Percentiles rank a stretch among this genome's conserved stretches.
These are phyloP conservation scores for Ogataea haglerorum DNA, from an alignment of 805 yeast genomes.

Conservation along the genomic window DNA sequence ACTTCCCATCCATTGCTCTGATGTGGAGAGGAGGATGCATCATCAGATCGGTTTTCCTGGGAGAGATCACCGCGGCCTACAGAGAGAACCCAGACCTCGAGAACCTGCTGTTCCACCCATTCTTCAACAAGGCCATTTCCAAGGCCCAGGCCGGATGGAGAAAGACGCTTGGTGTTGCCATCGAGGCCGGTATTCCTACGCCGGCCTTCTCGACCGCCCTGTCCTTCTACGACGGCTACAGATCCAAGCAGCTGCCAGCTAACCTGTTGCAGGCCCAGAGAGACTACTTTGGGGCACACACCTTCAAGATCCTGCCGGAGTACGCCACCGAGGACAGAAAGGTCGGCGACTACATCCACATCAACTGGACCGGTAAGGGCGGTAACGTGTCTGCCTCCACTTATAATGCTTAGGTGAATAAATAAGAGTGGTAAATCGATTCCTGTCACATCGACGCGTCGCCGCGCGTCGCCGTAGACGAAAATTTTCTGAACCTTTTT, in stretches of 20 bases:
- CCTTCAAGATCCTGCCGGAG: conserved; percentile 93
- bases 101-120: conserved; percentile 92
- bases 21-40: conserved; percentile 99
- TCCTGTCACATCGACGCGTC: conserved; percentile 4
- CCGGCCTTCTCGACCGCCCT: conserved; percentile 98
- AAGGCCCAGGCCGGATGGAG: conserved; percentile 98
- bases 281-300: conserved; percentile 99
- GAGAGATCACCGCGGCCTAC: conserved; percentile 95
- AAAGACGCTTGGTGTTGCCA: conserved; percentile 73
- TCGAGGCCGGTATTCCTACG: conserved; percentile 87
- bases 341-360: conserved; percentile 79
- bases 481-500: background rate
- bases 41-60: conserved; percentile 97
- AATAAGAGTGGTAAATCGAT: no score
- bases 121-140: conserved; percentile 86
- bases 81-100: conserved; percentile 90
- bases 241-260: conserved; percentile 94
- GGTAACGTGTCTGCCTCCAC: conserved; percentile 96
- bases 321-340: conserved; percentile 72
- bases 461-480: background rate
- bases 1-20: conserved; percentile 96
- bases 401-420: conserved; percentile 71
- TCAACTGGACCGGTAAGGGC: conserved; percentile 99
- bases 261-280: conserved; percentile 99
- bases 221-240: conserved; percentile 97